Evolutionary conservation across 768 basidiomycete genomes (phyloP).

Genomic region (Obba rivulosa): DNA sequence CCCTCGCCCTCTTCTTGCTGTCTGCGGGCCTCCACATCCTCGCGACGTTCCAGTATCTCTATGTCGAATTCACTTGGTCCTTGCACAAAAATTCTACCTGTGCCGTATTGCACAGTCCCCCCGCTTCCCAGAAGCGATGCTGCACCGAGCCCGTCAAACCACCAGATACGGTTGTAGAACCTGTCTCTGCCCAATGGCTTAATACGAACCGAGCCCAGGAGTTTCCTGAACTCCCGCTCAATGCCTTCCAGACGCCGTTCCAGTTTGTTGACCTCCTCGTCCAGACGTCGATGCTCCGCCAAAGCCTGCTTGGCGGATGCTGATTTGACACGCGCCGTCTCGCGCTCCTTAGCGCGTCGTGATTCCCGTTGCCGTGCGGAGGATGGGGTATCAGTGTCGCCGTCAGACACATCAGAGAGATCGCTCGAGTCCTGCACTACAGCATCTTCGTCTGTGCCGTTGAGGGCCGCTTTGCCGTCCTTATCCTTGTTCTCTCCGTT

Average conservation of each 20-base stretch:
- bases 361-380: conserved; percentile 31
- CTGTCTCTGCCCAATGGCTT: conserved; percentile 89
- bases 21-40: conserved; percentile 52
- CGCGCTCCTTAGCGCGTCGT: conserved; percentile 72
- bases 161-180: conserved; percentile 95
- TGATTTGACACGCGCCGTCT: conserved; percentile 71
- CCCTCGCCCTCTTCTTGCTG: conserved; percentile 77
- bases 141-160: conserved; percentile 95
- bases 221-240: conserved; percentile 91
- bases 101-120: conserved; percentile 76
- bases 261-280: conserved; percentile 83
- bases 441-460: conserved; percentile 46
- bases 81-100: conserved; percentile 89
- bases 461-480: conserved; percentile 31
- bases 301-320: conserved; percentile 76
- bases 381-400: conserved; percentile 55
- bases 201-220: conserved; percentile 77
- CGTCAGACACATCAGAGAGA: conserved; percentile 67
- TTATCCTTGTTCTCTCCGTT: conserved; percentile 47
- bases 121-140: conserved; percentile 75
- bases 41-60: conserved; percentile 59
- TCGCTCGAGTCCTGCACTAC: conserved; percentile 65
- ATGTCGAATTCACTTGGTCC: conserved; percentile 82
- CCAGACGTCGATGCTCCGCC: conserved; percentile 77
- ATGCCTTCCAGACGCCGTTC: conserved; percentile 79